phyloP scores from a whole-genome alignment of 1,284 basidiomycete species.

The Tylopilus sp. region DNA sequence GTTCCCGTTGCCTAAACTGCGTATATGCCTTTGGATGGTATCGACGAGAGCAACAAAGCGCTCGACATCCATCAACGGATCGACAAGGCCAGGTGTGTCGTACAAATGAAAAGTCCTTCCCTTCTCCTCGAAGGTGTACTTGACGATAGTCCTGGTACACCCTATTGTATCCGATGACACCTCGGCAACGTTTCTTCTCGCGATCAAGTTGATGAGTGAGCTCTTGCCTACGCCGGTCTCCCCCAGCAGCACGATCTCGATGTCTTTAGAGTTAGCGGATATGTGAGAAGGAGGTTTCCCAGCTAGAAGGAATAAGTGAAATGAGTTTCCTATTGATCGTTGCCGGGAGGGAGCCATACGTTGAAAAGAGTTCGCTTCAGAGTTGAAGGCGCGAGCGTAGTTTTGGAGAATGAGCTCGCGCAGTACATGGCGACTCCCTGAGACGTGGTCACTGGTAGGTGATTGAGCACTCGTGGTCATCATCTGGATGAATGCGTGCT shows the following conservation, averaged over 20 bases:
- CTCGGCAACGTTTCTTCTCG: conserved; percentile 10
- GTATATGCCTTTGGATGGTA: conserved; percentile 31
- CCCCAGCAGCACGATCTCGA: conserved; percentile 23
- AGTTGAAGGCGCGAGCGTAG: neutral
- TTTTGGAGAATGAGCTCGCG: conserved; percentile 18
- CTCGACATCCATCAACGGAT: conserved; percentile 30
- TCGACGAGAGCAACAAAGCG: conserved; percentile 31
- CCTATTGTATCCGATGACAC: conserved; percentile 23
- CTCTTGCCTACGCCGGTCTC: conserved; percentile 32
- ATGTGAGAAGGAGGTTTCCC: conserved; percentile 7
- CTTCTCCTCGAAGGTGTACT: conserved; percentile 18
- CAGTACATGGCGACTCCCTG: conserved; percentile 11
- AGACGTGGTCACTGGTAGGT: conserved; percentile 2
- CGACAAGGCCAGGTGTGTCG: conserved; percentile 42
- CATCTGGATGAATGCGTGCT: conserved; percentile 19
- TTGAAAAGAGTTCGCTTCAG: conserved; percentile 7
- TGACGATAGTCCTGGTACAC: conserved; percentile 17
- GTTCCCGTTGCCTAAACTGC: conserved; percentile 22
- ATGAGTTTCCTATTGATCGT: conserved; percentile 8
- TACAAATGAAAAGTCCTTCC: conserved; percentile 28
- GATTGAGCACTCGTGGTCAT: neutral
- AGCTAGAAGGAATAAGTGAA: conserved; percentile 15
- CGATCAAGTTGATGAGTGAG: conserved; percentile 29
- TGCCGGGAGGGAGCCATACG: conserved; percentile 9
- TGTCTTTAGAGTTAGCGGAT: neutral